Evolutionary conservation across 257 asterid genomes (phyloP), one percentile per base, ranked within the genome.

Genomic region (Solanum arcanum): DNA sequence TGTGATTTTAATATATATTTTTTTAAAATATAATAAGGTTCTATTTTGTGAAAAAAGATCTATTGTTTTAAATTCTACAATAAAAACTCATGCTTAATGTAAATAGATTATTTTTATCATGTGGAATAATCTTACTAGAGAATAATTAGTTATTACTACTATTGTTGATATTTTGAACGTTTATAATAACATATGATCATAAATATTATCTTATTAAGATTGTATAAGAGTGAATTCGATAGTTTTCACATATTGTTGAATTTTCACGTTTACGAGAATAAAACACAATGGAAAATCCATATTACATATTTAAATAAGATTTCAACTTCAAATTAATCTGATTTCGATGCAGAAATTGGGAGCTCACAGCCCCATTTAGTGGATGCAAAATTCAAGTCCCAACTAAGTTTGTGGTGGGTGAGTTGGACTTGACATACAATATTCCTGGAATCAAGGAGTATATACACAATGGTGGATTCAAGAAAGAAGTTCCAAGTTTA

Each of bases 351-450:
- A 96, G 98, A 89, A 96, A 92, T 20, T 96, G 99, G 99, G 98
- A 96, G 91, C 94, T 96, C 9, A 93, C 88, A 6, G 95, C 98
- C 41, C 83, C 96, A 3, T 95, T 93, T 94, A 90, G 94, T 1
- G 94, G 94, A 29, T 85, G 88, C 88, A 96, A 91, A 81, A 92
- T 96, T 86, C 93, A 93, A 92, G 99, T 96, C 73, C 98, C 98
- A 0, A 98, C 93, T 20, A 96, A 91, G 94, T 96, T 96, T 90
- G 91, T 96, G 7, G 96, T 96, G 27, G 98, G 99, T 23, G 98
- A 95, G 86, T 90, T 93, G 12, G 99, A 96, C 88, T 29, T 88
- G 25, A 93, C 98, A 4, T 95, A 95, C 37, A 89, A 93, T 59
- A 88, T 94, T n/a, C 94, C 93, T 3, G 98, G 99, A 5, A 94